Base-by-base conservation (phyloP, 139 green algal species). In the Yamagishiella unicocca region DNA sequence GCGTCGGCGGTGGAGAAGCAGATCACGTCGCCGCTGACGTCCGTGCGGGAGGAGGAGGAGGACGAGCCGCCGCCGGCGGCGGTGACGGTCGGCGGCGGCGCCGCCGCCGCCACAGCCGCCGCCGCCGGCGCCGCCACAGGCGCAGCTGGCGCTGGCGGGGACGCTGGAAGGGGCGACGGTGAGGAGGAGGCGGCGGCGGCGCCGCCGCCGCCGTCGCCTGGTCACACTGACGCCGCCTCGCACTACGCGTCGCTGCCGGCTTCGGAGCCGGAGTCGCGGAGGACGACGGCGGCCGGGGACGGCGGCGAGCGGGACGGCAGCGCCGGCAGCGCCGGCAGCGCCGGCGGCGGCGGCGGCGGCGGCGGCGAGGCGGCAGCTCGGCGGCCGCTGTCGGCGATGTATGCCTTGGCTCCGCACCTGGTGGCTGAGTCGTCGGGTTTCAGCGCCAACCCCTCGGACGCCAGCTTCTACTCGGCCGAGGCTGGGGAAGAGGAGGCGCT, bases 401-500 rank as follows among this genome's bases (percentile, higher is more conserved):
- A 25, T 21, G 19, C 70, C 38, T 38, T 40, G 25, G 70, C 72
- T 14, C 43, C 72, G 2, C 70, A 14, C 29, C 45, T 81, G 27
- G 19, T 46, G 45, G 43, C 73, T 0, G 73, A 81, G 45, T 27
- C 22, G 6, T 66, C 43, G 27, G 29, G 50, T 33, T 9, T 40
- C 50, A 82, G 75, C 75, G 75, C 31, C 31, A 35, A 50, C 2
- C 50, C 46, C 46, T 82, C 75, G 0, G 75, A 82, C 8, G 50
- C 33, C 75, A 82, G 75, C 75, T 82, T 82, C 50, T 82, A 70
- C 50, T 82, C 75, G 22, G 75, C 75, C 22, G 53, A 50, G 19
- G 75, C 24, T 27, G 4, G 6, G 5, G 75, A 68, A 17, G 50
- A 67, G 10, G 72, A 80, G n/a, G n/a, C n/a, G n/a, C n/a, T n/a